These are phyloP conservation scores for Russula lepida DNA, from an alignment of 768 basidiomycete genomes.

Conservation along the genomic window DNA sequence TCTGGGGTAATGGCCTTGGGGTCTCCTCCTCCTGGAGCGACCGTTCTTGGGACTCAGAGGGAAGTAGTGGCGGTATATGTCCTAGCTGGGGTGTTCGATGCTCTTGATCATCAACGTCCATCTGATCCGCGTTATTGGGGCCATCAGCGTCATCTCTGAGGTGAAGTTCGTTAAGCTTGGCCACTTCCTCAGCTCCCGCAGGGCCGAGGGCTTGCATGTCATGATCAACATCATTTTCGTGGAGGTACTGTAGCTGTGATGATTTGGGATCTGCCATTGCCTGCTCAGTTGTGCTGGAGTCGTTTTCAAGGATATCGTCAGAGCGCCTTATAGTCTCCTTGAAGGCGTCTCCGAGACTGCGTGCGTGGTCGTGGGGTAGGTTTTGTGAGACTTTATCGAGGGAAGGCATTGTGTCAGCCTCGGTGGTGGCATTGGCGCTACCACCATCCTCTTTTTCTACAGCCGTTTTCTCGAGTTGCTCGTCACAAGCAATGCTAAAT, in stretches of 20 bases:
- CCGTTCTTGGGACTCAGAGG: slow-evolving; percentile 26
- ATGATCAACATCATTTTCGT: slow-evolving; percentile 55
- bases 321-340: slow-evolving; percentile 78
- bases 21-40: slow-evolving; percentile 29
- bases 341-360: slow-evolving; percentile 76
- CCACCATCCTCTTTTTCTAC: slow-evolving; percentile 9
- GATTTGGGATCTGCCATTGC: slow-evolving; percentile 31
- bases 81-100: slow-evolving; percentile 6
- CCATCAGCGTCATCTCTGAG: slow-evolving; percentile 53
- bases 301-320: slow-evolving; percentile 61
- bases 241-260: slow-evolving; percentile 67
- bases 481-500: background rate
- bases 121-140: slow-evolving; percentile 29
- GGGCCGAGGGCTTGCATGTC: slow-evolving; percentile 88
- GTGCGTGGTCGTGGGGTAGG: slow-evolving; percentile 40
- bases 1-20: slow-evolving; percentile 42
- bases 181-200: slow-evolving; percentile 74
- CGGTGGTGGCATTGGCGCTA: slow-evolving; percentile 35
- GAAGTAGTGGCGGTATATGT: slow-evolving; percentile 22
- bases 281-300: slow-evolving; percentile 26
- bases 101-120: slow-evolving; percentile 41
- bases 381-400: slow-evolving; percentile 29
- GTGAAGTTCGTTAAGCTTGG: slow-evolving; percentile 73
- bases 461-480: background rate
- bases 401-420: slow-evolving; percentile 39